A percentile compares a stretch with the other conserved stretches of the same genome.
Evolutionary conservation across 1,284 basidiomycete species (phyloP).

Genomic region (Pseudozyma sp.): DNA sequence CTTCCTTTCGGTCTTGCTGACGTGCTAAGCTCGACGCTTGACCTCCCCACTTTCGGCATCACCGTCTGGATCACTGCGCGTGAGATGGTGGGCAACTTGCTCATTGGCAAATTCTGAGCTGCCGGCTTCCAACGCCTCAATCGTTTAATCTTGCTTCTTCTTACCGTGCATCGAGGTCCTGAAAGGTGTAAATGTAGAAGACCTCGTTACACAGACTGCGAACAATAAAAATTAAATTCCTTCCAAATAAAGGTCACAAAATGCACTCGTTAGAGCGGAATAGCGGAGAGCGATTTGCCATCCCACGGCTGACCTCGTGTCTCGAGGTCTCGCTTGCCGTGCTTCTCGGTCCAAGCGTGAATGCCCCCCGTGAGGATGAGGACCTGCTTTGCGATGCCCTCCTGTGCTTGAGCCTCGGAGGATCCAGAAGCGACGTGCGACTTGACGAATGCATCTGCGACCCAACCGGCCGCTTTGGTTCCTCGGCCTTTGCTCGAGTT

Average conservation of each 20-base stretch:
- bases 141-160: neutral
- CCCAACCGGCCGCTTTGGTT: constrained; percentile 64
- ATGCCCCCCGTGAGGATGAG: constrained; percentile 65
- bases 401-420: constrained; percentile 17
- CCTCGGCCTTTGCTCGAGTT: constrained; percentile 63
- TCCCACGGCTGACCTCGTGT: constrained; percentile 44
- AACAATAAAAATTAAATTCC: neutral
- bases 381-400: constrained; percentile 36
- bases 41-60: constrained; percentile 83
- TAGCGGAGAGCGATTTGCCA: constrained; percentile 31
- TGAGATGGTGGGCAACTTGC: constrained; percentile 65
- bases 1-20: constrained; percentile 90
- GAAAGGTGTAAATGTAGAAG: constrained; percentile 1
- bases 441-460: constrained; percentile 57
- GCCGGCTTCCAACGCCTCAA: neutral
- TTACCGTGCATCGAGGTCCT: neutral
- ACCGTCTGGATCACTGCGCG: constrained; percentile 80
- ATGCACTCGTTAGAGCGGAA: constrained; percentile 23
- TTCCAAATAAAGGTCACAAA: too few species aligned
- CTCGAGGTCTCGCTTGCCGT: constrained; percentile 36
- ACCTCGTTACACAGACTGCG: neutral
- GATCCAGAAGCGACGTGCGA: constrained; percentile 16
- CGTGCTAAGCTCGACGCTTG: constrained; percentile 86
- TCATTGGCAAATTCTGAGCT: constrained; percentile 48
- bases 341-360: constrained; percentile 51